Evolutionary conservation across 2,329 filamentous ascomycete species (phyloP), one percentile per base, ranked within the genome.

Genomic region (Trichoderma brevicompactum): DNA sequence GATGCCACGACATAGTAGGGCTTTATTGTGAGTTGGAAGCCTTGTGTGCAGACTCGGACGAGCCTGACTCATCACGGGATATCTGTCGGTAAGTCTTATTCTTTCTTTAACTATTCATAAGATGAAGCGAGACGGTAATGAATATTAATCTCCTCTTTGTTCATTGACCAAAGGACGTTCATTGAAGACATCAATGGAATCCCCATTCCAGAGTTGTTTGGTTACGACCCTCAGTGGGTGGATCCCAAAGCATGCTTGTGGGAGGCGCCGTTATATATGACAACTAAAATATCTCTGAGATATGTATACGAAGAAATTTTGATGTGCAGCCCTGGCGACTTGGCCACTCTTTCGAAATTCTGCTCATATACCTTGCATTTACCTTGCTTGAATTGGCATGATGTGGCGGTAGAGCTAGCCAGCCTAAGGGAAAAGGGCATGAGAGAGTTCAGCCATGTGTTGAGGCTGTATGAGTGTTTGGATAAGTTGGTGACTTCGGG

Each of bases 131-230:
- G 19, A 7, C 15, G 46, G 10, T 17, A 38, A 9, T n/a, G 15
- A 9, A 10, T 9, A 53, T 34, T 53, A 23, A 53, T 38, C 17
- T 36, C n/a, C 23, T 19, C 19, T 13, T 53, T 53, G 9, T 17
- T 13, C n/a, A 10, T 34, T 34, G 15, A 17, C 4, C 13, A 19
- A 8, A 65, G 66, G 15, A 46, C 50, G 2, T 67, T 56, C 52
- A 50, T 67, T 7, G 41, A 56, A n/a, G 66, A 67, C 23, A 64
- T 65, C 12, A 64, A 61, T n/a, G 66, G 66, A 23, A 54, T 67
- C 34, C 17, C 64, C 0, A 50, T 67, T 10, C 58, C 64, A 3
- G 32, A 48, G 5, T 8, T 50, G 8, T 40, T 46, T 15, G 64
- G 38, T 34, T 12, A 46, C 13, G n/a, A 36, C 10, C 43, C 66